These are phyloP conservation scores for Cylindrodendrum hubeiense DNA, from an alignment of 2,329 filamentous ascomycete species.

Conservation along the genomic window DNA sequence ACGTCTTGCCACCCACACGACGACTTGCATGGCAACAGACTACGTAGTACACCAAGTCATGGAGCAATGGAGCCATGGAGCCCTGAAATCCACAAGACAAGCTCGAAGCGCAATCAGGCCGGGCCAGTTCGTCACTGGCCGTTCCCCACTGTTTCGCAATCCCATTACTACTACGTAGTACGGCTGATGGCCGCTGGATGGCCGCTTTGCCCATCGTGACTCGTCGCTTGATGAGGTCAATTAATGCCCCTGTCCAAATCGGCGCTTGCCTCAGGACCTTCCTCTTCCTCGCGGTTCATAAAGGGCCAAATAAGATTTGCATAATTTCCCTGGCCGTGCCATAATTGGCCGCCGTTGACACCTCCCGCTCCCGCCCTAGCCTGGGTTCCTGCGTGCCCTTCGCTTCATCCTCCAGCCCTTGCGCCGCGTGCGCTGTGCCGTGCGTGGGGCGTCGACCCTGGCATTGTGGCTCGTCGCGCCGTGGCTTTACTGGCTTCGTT, in stretches of 20 bases:
- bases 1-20: slow-evolving; percentile 3
- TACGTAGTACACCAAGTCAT: no score
- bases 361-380: slow-evolving; percentile 27
- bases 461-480: background rate
- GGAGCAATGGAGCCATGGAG: slow-evolving; percentile 7
- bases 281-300: slow-evolving; percentile 27
- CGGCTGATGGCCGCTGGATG: no score
- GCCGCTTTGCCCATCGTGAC: background rate
- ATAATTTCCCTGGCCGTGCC: slow-evolving; percentile 40
- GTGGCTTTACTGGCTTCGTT: background rate
- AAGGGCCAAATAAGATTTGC: slow-evolving; percentile 45
- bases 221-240: slow-evolving; percentile 2
- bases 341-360: slow-evolving; percentile 29
- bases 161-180: background rate
- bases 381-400: slow-evolving; percentile 41
- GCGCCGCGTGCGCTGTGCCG: background rate
- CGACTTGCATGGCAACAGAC: background rate
- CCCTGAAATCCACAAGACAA: slow-evolving; percentile 9
- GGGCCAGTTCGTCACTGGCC: background rate
- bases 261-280: slow-evolving; percentile 1
- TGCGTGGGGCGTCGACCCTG: background rate
- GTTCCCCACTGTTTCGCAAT: slow-evolving; percentile 1
- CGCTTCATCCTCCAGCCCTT: background rate
- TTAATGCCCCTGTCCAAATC: background rate
- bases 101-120: slow-evolving; percentile 7